Evolutionary conservation across 106 monocot species (phyloP), one percentile per base, ranked within the genome.

Genomic region (Phalaenopsis equestris): DNA sequence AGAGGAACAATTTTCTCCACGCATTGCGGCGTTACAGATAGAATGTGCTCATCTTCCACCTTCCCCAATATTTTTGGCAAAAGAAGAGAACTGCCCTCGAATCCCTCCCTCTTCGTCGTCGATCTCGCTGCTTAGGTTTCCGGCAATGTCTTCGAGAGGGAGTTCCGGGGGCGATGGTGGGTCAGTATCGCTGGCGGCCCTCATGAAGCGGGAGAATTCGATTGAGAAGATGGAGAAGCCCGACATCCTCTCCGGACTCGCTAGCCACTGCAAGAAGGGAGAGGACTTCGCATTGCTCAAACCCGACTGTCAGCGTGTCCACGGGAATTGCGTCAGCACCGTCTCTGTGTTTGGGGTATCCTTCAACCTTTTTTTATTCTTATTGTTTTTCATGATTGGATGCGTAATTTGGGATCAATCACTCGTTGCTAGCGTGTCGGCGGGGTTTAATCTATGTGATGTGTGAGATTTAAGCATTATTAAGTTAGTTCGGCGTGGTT

Each of bases 331-430:
- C 24, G 46, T 81, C 83, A 79, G 89, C 82, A 86, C 90, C 55
- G 92, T 97, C 87, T 86, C 94, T 5, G 92, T 87, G 56, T 97
- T 94, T 77, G 94, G 84, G 87, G 96, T 97, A 94, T 78, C 3
- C 1, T 41, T 5, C 76, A 15, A 24, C 24, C 12, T 30, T 49
- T 46, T 49, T 43, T 43, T 6, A 18, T 74, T 5, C 18, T 24
- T 2, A 65, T 65, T 65, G 64, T 64, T 64, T 23, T 64, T 64
- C 8, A 39, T 72, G 72, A 72, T 72, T 21, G 1, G 72, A 41
- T 72, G 64, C 15, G 23, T 72, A 72, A 38, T 12, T 72, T 72
- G 72, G 37, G 14, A 41, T 24, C 15, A 39, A 41, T 36, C 72
- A 4, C 3, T 38, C n/a, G 72, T 41, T 38, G 41, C 7, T 6